Percentiles rank a stretch among this genome's conserved stretches.
Conservation (phyloP, 768 basidiomycete species). For the Sporobolomyces pararoseus region DNA sequence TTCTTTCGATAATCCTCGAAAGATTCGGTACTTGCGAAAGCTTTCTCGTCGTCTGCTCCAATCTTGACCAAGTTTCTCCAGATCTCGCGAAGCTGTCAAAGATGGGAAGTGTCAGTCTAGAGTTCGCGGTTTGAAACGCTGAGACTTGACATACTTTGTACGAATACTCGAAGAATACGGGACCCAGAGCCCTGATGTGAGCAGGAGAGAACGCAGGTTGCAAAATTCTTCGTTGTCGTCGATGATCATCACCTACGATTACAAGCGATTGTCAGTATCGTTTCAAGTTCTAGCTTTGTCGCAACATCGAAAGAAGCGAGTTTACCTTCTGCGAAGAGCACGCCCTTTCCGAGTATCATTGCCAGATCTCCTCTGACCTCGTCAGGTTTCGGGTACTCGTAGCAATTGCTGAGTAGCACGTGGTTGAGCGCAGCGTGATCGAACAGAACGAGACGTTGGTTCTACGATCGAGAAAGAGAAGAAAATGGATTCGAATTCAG, state of each 20-base stretch:
- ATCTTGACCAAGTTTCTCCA: slow-evolving; percentile 13
- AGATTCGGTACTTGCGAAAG: slow-evolving; percentile 1
- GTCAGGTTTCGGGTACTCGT: slow-evolving; percentile 40
- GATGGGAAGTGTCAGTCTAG: no score
- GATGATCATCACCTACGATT: slow-evolving; percentile 36
- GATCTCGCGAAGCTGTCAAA: slow-evolving; percentile 23
- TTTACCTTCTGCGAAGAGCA: slow-evolving; percentile 42
- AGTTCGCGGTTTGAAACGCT: no score
- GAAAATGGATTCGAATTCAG: no score
- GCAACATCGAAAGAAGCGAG: background rate
- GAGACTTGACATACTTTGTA: slow-evolving; percentile 28
- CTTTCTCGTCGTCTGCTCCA: slow-evolving; percentile 1
- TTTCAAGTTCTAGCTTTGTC: background rate
- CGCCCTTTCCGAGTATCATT: slow-evolving; percentile 39
- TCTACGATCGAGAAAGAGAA: background rate
- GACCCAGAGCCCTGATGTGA: slow-evolving; percentile 30
- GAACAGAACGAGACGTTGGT: slow-evolving; percentile 26
- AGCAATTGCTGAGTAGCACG: slow-evolving; percentile 35
- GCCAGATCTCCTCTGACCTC: slow-evolving; percentile 35
- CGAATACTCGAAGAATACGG: slow-evolving; percentile 35
- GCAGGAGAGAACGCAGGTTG: slow-evolving; percentile 31
- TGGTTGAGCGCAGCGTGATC: slow-evolving; percentile 38
- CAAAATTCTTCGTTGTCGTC: slow-evolving; percentile 41
- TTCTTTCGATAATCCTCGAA: background rate
- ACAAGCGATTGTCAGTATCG: no score